phyloP scores from a whole-genome alignment of 1,284 basidiomycete genomes.

The Cryptococcus floricola region DNA sequence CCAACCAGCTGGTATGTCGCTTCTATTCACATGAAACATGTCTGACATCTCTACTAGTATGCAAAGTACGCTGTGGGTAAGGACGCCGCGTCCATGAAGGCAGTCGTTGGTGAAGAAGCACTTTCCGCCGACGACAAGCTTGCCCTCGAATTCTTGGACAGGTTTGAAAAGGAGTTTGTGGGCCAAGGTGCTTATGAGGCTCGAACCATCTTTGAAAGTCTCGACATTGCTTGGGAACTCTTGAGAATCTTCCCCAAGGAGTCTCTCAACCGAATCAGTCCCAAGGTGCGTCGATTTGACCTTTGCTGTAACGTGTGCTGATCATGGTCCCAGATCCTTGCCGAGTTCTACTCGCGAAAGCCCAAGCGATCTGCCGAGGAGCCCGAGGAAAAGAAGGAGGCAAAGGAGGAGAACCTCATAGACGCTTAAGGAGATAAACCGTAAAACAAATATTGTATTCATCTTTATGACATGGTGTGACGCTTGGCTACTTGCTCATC shows the following conservation, averaged over 20 bases:
- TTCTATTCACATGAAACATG: background rate
- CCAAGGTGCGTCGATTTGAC: constrained; percentile 51
- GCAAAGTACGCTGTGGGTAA: constrained; percentile 96
- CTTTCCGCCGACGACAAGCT: constrained; percentile 89
- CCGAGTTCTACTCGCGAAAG: constrained; percentile 49
- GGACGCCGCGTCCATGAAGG: constrained; percentile 98
- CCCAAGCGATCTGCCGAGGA: constrained; percentile 54
- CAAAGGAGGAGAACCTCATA: constrained; percentile 44
- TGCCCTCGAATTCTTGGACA: constrained; percentile 83
- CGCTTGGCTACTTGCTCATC: constrained; percentile 22
- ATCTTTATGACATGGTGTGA: constrained; percentile 4
- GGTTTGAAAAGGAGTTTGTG: constrained; percentile 92
- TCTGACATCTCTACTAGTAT: constrained; percentile 58
- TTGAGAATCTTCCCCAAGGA: constrained; percentile 99
- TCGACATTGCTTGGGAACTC: constrained; percentile 95
- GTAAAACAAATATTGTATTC: background rate
- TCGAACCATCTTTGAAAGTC: constrained; percentile 92
- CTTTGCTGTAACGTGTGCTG: constrained; percentile 1
- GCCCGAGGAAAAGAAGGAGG: constrained; percentile 48
- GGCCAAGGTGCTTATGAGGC: constrained; percentile 95
- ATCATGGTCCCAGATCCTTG: constrained; percentile 24
- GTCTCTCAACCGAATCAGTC: constrained; percentile 91
- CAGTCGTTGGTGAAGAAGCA: constrained; percentile 98
- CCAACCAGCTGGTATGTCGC: constrained; percentile 79
- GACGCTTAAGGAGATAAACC: constrained; percentile 19